A percentile compares a stretch with the other conserved stretches of the same genome.
These are phyloP conservation scores for Botrytis deweyae DNA, from an alignment of 2,329 filamentous ascomycete species.

Conservation along the genomic window DNA sequence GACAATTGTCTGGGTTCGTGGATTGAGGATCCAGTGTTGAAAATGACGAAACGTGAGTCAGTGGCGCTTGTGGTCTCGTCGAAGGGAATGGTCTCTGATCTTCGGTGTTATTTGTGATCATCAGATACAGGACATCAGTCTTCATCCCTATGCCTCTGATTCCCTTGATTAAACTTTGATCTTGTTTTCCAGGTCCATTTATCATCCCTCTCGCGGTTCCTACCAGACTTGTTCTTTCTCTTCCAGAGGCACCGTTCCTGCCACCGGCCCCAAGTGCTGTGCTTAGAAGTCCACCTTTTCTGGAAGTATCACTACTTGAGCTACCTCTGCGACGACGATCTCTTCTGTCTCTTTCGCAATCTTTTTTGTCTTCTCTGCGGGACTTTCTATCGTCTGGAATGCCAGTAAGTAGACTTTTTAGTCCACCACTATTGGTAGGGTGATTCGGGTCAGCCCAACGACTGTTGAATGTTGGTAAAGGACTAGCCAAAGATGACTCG, in stretches of 20 bases:
- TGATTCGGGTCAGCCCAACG: slow-evolving; percentile 17
- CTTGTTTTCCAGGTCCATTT: slow-evolving; percentile 9
- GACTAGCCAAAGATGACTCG: neutral
- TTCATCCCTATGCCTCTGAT: slow-evolving; percentile 15
- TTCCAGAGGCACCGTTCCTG: neutral
- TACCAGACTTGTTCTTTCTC: neutral
- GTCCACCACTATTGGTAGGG: neutral
- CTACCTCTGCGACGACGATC: neutral
- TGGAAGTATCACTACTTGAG: slow-evolving; percentile 1
- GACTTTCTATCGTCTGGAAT: neutral
- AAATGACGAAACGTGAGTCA: neutral
- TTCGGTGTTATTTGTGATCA: slow-evolving; percentile 17
- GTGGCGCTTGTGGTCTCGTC: neutral
- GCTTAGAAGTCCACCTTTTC: neutral
- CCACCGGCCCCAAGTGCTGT: neutral
- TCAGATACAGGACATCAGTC: slow-evolving; percentile 18
- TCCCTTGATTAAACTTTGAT: slow-evolving; percentile 17
- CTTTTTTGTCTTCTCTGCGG: neutral
- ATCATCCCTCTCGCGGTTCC: slow-evolving; percentile 9
- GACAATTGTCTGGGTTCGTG: no score
- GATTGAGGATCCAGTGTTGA: neutral
- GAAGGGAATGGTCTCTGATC: neutral
- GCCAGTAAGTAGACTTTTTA: slow-evolving; percentile 15
- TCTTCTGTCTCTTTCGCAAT: neutral
- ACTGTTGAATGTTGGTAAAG: slow-evolving; percentile 2